Evolutionary conservation across 1,284 basidiomycete species (phyloP), one percentile per base, ranked within the genome.

Genomic region (Malassezia furfur): DNA sequence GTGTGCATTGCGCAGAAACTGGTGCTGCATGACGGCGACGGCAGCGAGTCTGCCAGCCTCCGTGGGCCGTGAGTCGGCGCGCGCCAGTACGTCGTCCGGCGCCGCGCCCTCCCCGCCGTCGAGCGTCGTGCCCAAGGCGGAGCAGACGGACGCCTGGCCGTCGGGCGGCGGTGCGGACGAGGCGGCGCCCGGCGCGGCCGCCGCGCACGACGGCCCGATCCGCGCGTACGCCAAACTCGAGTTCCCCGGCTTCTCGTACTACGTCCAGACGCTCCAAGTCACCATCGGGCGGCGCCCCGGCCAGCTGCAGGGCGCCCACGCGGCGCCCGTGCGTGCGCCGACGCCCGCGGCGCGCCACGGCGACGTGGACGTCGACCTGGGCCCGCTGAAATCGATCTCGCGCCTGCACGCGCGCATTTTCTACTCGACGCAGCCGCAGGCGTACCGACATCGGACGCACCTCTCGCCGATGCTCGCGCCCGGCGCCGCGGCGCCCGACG

Each of bases 311-410:
- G 40, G 28, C n/a, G 39, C 12, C n/a, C 17, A 36, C 6, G 38
- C 45, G 10, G 22, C 55, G 9, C 45, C 46, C 15, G 31, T 32
- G n/a, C 12, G 43, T 7, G 14, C 30, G 50, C 43, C 46, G 41
- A 12, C 21, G n/a, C 10, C 28, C 12, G 6, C 43, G 3, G 36
- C 37, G 19, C 34, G 17, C 44, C 28, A 44, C 14, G 57, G 61
- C 21, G 65, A 73, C 37, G 71, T 75, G 43, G 94, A 99, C 70
- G 89, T 99, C 43, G 94, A 99, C 78, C 83, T 99, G 5, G 94
- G 94, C 4, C 86, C 89, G 1, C 82, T 96, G 59, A 96, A 96
- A 82, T 91, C 88, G 59, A 91, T 99, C 52, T 96, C 91, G 11
- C 82, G 94, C 22, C 80, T 94, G 14, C 94, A 99, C 74, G 94